Evolutionary conservation across 345 rosid species (phyloP), one percentile per base, ranked within the genome.

Genomic region (Fremontodendron californicum): DNA sequence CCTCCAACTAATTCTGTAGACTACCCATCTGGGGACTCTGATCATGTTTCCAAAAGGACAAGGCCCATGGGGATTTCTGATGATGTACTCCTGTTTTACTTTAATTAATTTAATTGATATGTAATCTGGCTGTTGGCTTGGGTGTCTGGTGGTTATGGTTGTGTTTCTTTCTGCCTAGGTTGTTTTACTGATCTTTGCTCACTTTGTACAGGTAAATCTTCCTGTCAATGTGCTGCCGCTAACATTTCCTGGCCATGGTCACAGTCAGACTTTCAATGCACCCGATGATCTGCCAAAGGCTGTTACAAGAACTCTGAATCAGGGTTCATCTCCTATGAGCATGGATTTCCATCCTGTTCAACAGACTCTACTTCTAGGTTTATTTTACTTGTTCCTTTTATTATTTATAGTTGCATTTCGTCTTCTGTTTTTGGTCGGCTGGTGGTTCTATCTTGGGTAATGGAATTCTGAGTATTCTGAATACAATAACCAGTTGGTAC

Each of bases 291-390:
- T 95, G 86, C 98, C 99, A 46, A 90, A 88, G 88, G 46, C 81
- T 75, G 92, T 95, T 21, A 82, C 78, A 31, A 86, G 96, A 67
- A 89, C 88, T 78, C 54, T 93, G 84, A 90, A 87, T 85, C 96
- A 93, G 81, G 97, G 97, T 58, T 93, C 99, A 79, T 85, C 92
- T 78, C 96, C 98, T 12, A 90, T 88, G 95, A 95, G 98, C 93
- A 93, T 95, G 98, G 99, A 95, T 84, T 95, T 93, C 80, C 94
- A 93, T 85, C 98, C 99, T 73, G 64, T 86, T 73, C 93, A 91
- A 75, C 98, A 87, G 79, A 93, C 94, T 76, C 77, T 90, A 64
- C 93, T 95, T 79, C 81, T 95, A 87, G 99, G 99, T 95, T 9
- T 80, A 78, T 61, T 57, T 48, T 16, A 23, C 42, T 76, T 78